phyloP scores from a whole-genome alignment of 2,329 filamentous ascomycete genomes.

The Cladosporium sp. region DNA sequence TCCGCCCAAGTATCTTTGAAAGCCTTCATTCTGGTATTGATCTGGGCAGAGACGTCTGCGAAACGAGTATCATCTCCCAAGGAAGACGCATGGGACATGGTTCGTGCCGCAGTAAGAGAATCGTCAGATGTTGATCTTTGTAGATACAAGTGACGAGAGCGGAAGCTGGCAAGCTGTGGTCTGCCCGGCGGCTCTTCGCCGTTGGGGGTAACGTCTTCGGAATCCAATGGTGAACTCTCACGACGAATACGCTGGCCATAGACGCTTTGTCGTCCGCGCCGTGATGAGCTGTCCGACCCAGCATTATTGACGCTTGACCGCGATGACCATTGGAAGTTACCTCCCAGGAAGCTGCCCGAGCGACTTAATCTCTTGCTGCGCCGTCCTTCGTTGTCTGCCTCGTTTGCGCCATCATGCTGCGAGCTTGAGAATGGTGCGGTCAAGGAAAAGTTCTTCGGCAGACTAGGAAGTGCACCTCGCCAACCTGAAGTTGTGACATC shows the following conservation, averaged over 20 bases:
- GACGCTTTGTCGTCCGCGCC: not conserved
- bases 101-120: conserved; percentile 70
- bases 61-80: conserved; percentile 82
- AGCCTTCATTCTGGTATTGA: conserved; percentile 86
- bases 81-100: conserved; percentile 75
- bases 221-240: conserved; percentile 20
- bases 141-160: conserved; percentile 39
- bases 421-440: conserved; percentile 28
- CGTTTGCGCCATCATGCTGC: conserved; percentile 18
- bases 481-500: conserved; percentile 26
- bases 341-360: conserved; percentile 12
- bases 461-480: conserved; percentile 34
- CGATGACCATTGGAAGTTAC: conserved; percentile 14
- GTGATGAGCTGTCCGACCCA: not conserved
- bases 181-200: conserved; percentile 26
- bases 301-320: conserved; percentile 1
- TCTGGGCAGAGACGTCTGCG: conserved; percentile 75
- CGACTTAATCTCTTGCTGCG: conserved; percentile 16
- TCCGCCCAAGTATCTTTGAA: conserved; percentile 86
- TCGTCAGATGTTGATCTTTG: conserved; percentile 72
- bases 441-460: conserved; percentile 32
- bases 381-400: conserved; percentile 21
- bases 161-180: conserved; percentile 23
- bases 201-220: conserved; percentile 25
- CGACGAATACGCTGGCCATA: not conserved